Evolutionary conservation across 805 yeast genomes (phyloP), one percentile per base, ranked within the genome.

Genomic region (Saccharomycopsis javanensis): DNA sequence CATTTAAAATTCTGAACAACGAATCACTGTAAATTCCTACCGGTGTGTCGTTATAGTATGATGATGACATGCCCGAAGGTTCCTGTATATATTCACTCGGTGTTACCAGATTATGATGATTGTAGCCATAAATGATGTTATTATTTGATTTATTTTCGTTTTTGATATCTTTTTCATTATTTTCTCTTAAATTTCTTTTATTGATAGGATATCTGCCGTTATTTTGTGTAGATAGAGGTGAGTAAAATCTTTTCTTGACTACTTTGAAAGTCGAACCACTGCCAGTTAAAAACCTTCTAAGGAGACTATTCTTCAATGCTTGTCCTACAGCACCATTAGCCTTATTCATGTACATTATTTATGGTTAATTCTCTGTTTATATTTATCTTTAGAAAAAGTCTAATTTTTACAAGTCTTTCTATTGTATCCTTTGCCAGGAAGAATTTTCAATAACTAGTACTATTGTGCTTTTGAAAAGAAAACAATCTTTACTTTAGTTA

Each of bases 1-100:
- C 88, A 46, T 78, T 77, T 45, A 92, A 71, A 5, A 91, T 72
- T 48, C 76, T 73, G 30, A 50, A 37, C 20, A 53, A 52, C 6
- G 50, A 16, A 37, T 56, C 56, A 13, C 34, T 35, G n/a, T 34
- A 37, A 33, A 52, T 16, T 16, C 53, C 53, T 15, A 42, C 48
- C 1, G 48, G 15, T 10, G 48, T 25, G 28, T 42, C 48, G 11
- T 42, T 42, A 28, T 42, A 42, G 13, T 20, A 42, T 5, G 28
- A 42, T 2, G 27, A 42, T 5, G 28, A 42, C 3, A n/a, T 8
- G 8, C 48, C 25, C 2, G 28, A 1, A 20, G 48, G 4, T 23
- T 42, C n/a, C 10, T 23, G 13, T 5, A 10, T 5, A 4, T 20
- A 11, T 11, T 42, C 48, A 8, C 28, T 6, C 15, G 48, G 48